Evolutionary conservation across 1,284 basidiomycete species (phyloP), one percentile per base, ranked within the genome.

Genomic region (Hypsizygus ulmarius): DNA sequence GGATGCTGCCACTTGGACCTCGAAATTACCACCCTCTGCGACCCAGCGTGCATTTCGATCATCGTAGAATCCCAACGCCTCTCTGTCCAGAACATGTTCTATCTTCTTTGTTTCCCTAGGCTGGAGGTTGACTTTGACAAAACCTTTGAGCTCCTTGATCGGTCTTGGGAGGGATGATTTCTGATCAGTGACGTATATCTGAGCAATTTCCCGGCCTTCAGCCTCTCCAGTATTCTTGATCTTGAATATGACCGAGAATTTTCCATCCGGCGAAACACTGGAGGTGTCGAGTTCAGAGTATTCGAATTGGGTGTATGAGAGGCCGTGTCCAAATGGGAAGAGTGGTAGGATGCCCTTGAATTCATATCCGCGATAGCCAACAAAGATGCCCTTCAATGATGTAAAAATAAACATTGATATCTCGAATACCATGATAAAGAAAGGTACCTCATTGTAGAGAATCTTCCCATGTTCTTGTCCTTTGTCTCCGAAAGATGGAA

Each of bases 221-320:
- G 70, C 52, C 8, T 59, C 43, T 11, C 75, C 69, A 3, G 61
- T 66, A 57, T 78, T 79, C 40, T 58, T 68, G 40, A 79, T 52
- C 6, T 50, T 64, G 62, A 78, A 68, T 3, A 63, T 59, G 5
- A 75, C 61, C 1, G 57, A 63, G 56, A 75, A 71, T 3, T 64
- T 55, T 21, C 68, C 68, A 15, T 61, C 63, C 3, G 58, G 16
- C 9, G 64, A 63, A 21, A 70, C 55, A 8, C 49, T n/a, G 2
- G 64, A 61, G 12, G 62, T 53, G 12, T 60, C 44, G 33, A 76
- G 59, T 39, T 64, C 57, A 15, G 65, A 65, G 52, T 74, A 76
- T 36, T 67, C 59, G 55, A 79, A 81, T 5, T 68, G 64, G 1
- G 80, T 72, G 60, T 82, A 81, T 14, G 75, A 75, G 12, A 82